Evolutionary conservation across 495 filamentous ascomycete genomes (phyloP).

Genomic region (Aspergillus conjunctus): DNA sequence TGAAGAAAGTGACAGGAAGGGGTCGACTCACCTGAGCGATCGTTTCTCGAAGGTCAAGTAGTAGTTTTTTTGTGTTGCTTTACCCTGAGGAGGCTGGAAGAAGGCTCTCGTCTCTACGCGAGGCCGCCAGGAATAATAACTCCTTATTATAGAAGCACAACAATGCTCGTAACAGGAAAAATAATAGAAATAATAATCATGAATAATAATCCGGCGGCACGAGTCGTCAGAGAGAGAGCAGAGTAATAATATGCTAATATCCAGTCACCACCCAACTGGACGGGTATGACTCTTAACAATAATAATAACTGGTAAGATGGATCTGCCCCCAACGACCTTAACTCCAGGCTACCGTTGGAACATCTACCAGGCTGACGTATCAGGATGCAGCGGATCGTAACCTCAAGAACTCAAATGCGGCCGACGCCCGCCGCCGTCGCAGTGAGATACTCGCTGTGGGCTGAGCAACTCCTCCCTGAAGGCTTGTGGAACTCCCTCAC

Average conservation of each 20-base stretch:
- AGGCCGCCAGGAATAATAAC: background rate
- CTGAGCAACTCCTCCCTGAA: conserved; percentile 6
- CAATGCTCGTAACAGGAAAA: background rate
- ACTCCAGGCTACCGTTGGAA: conserved; percentile 9
- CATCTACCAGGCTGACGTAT: conserved; percentile 9
- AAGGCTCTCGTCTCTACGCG: background rate
- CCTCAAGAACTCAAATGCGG: conserved; percentile 16
- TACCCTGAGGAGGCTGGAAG: background rate
- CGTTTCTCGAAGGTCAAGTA: too few species aligned
- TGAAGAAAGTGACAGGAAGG: too few species aligned
- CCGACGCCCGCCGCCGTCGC: background rate
- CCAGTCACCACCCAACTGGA: background rate
- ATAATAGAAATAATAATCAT: background rate
- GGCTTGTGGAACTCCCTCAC: conserved; percentile 10
- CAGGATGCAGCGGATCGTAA: conserved; percentile 11
- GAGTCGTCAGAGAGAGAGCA: background rate
- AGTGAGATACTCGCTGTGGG: background rate
- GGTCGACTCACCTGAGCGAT: too few species aligned
- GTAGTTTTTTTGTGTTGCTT: too few species aligned
- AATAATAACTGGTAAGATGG: background rate
- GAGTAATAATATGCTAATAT: background rate
- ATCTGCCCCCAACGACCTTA: conserved; percentile 3
- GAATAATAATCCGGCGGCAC: background rate
- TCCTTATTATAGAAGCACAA: too few species aligned
- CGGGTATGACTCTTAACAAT: background rate